These are phyloP conservation scores for Gremmenia infestans DNA, from an alignment of 2,329 filamentous ascomycete genomes.

Conservation along the genomic window DNA sequence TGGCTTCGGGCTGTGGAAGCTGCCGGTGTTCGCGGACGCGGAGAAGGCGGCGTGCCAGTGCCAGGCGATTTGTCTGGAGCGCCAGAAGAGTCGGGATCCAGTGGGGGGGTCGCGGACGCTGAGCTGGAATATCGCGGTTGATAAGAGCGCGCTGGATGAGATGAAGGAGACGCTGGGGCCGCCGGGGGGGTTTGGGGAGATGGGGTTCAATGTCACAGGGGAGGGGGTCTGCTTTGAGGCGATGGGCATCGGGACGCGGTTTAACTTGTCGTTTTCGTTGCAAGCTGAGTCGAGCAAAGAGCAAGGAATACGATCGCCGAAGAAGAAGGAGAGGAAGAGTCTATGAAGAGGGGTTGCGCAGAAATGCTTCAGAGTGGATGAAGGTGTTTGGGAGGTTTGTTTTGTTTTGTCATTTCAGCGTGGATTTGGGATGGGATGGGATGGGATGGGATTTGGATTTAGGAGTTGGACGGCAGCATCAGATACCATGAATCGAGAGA, in stretches of 20 bases:
- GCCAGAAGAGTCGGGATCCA: constrained; percentile 1
- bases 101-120: neutral
- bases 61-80: constrained; percentile 1
- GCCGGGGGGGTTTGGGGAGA: constrained; percentile 12
- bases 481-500: too few species aligned
- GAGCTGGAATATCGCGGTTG: constrained; percentile 8
- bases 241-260: constrained; percentile 11
- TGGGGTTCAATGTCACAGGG: constrained; percentile 11
- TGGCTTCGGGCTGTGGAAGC: neutral
- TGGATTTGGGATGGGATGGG: too few species aligned
- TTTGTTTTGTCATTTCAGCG: too few species aligned
- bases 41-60: neutral
- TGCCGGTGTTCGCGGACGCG: neutral
- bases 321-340: neutral
- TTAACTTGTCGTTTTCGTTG: constrained; percentile 8
- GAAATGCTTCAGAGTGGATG: too few species aligned
- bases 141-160: constrained; percentile 8
- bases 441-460: too few species aligned
- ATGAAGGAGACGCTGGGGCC: constrained; percentile 14
- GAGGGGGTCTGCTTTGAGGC: constrained; percentile 11
- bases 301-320: neutral
- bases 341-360: too few species aligned
- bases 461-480: too few species aligned
- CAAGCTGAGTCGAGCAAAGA: neutral
- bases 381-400: too few species aligned